Evolutionary conservation across 352 stramenopile genomes (phyloP), one percentile per base, ranked within the genome.

Genomic region (Phytophthora sp.): DNA sequence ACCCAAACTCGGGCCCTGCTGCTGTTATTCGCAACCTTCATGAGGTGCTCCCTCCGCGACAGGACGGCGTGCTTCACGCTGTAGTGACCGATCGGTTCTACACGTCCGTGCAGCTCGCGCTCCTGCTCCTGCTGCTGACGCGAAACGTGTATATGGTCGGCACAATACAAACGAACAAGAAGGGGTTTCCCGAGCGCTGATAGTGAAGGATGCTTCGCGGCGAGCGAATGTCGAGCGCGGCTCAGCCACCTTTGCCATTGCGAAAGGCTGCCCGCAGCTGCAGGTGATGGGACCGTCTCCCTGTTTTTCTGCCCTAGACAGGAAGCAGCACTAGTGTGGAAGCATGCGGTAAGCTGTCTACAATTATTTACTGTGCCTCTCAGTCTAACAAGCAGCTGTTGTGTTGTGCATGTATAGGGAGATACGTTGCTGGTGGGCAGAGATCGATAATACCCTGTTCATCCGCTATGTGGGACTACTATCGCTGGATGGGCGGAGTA

Each of bases 51-150:
- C 46, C 44, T 0, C 9, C 35, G 2, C n/a, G 12, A 2, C 2
- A 33, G 21, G 24, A 7, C 21, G 38, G 53, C 4, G 36, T 60
- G 6, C 61, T 38, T 7, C 54, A 59, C 15, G 46, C 39, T 9
- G 47, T 64, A 0, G 54, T 64, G 9, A 64, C 47, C 8, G 38
- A 65, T 45, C 46, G 55, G n/a, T 71, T 71, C 16, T 65, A 65
- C 30, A 62, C 54, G 0, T 71, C 63, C 18, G 30, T 62, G 24
- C 55, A 65, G 39, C 47, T 71, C 1, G 55, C 63, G 2, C 31
- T 65, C 3, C 47, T 62, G 47, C 24, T 71, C 9, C 55, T 71
- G 21, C 27, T 36, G n/a, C n/a, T n/a, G n/a, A n/a, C 53, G 52
- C 2, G n/a, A 44, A n/a, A 58, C 18, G 27, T 69, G 15, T 69